These are phyloP conservation scores for Debaryomyces udenii DNA, from an alignment of 1,139 yeast species.

Conservation along the genomic window DNA sequence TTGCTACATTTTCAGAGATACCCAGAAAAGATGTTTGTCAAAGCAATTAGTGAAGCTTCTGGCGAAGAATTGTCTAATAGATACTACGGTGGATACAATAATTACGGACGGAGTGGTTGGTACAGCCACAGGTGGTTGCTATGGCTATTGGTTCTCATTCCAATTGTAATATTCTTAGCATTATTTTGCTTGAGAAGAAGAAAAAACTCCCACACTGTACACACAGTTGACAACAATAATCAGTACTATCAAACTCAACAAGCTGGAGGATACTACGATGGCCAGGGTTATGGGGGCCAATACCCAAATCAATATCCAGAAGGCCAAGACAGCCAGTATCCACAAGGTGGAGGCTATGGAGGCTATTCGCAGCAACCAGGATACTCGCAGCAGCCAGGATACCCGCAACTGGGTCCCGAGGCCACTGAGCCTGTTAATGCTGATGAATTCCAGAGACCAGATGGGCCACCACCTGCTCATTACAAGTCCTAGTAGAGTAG, in stretches of 20 bases:
- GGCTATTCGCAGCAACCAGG: constrained; percentile 6
- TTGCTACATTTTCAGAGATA: too few species aligned
- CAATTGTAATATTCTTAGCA: constrained; percentile 14
- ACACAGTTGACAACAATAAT: constrained; percentile 13
- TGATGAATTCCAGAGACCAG: constrained; percentile 21
- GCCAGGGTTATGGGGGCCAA: constrained; percentile 9
- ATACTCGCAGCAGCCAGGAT: constrained; percentile 7
- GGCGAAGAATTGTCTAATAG: constrained; percentile 10
- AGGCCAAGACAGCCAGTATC: constrained; percentile 10
- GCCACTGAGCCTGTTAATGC: constrained; percentile 12
- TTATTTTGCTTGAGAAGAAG: constrained; percentile 16
- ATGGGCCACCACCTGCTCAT: constrained; percentile 28
- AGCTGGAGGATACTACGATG: constrained; percentile 16
- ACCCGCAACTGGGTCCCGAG: too few species aligned
- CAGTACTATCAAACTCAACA: constrained; percentile 22
- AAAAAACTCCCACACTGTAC: constrained; percentile 12
- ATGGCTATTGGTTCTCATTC: constrained; percentile 18
- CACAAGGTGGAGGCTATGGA: constrained; percentile 7
- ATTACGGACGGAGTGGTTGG: constrained; percentile 12
- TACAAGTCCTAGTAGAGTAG: constrained; percentile 10
- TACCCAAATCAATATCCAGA: constrained; percentile 5
- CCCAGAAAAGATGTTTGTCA: constrained; percentile 7
- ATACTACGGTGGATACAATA: constrained; percentile 10
- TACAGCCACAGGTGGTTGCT: constrained; percentile 17
- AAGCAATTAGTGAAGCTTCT: constrained; percentile 8